Base-by-base conservation (phyloP, 2,329 filamentous ascomycete species). In the Botrytis tulipae region DNA sequence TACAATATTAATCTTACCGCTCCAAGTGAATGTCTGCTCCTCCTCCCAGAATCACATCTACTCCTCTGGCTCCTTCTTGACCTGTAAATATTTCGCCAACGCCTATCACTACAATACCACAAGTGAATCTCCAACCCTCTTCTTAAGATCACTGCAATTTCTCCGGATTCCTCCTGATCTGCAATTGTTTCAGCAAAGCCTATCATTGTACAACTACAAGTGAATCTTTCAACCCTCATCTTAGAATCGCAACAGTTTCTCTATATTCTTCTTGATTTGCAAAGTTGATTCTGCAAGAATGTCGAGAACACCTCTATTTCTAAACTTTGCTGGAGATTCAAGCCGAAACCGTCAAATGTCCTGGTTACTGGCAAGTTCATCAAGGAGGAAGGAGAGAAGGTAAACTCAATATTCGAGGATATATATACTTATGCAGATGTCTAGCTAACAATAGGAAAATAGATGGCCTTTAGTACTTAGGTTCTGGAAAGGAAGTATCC, bases 401-500 rank as follows among this genome's bases (percentile, higher is more conserved):
- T 80, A 65, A 57, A 70, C 20, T 25, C 12, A 54, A 42, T 2
- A 54, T 25, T 18, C n/a, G 29, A 18, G 4, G 7, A n/a, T n/a
- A 48, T 12, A 44, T 18, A n/a, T 73, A 25, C 22, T 54, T 12
- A 29, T 73, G 40, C n/a, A 42, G 37, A 46, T 20, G 20, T 29
- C n/a, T 29, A 51, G 44, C 65, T 75, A 72, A 76, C 25, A 67
- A 62, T 40, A 57, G 14, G 81, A 83, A 6, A 35, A 46, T 42
- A 87, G 89, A 81, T 87, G 89, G 84, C 89, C 89, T 25, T 83
- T 91, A 9, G 89, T 90, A 25, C 84, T 91, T 61, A 86, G 89
- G 75, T 90, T 91, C 81, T 85, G 87, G 79, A 90, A 90, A 79
- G 89, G 89, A 68, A 87, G 89, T 4, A 87, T 91, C 72, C 89